phyloP scores from a whole-genome alignment of 441 rosid genomes.

The Daphne laureola region DNA sequence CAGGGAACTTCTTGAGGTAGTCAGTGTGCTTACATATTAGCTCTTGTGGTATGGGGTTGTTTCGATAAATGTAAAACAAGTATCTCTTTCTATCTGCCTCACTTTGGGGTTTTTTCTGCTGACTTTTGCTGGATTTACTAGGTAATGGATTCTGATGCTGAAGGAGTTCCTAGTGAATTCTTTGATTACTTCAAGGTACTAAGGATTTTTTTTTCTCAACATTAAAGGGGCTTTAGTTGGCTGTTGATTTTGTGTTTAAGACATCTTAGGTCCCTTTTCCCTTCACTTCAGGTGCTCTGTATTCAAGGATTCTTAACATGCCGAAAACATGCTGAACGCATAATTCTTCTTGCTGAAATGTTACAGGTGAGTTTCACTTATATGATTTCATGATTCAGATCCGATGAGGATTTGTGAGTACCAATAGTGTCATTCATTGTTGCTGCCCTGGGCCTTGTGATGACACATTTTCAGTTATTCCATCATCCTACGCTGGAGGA shows the following conservation, averaged over 20 bases:
- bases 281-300: slow-evolving; percentile 65
- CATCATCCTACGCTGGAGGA: no score
- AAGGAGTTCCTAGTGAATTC: slow-evolving; percentile 96
- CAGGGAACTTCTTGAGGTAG: slow-evolving; percentile 93
- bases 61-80: slow-evolving; percentile 8
- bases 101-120: slow-evolving; percentile 7
- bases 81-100: slow-evolving; percentile 7
- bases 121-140: slow-evolving; percentile 21
- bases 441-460: no score
- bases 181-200: slow-evolving; percentile 90
- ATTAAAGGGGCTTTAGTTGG: not conserved
- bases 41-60: not conserved
- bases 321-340: slow-evolving; percentile 93
- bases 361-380: slow-evolving; percentile 56
- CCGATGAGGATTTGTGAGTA: no score
- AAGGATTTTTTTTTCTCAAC: slow-evolving; percentile 5
- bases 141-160: slow-evolving; percentile 99
- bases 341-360: slow-evolving; percentile 96
- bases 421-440: no score
- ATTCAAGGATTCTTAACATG: slow-evolving; percentile 98
- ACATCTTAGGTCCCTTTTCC: slow-evolving; percentile 9
- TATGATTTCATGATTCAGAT: slow-evolving; percentile 8
- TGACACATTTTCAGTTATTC: no score
- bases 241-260: not conserved
- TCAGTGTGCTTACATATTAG: not conserved